Conservation (phyloP, 2,329 filamentous ascomycete genomes). For the Clarireedia paspali region DNA sequence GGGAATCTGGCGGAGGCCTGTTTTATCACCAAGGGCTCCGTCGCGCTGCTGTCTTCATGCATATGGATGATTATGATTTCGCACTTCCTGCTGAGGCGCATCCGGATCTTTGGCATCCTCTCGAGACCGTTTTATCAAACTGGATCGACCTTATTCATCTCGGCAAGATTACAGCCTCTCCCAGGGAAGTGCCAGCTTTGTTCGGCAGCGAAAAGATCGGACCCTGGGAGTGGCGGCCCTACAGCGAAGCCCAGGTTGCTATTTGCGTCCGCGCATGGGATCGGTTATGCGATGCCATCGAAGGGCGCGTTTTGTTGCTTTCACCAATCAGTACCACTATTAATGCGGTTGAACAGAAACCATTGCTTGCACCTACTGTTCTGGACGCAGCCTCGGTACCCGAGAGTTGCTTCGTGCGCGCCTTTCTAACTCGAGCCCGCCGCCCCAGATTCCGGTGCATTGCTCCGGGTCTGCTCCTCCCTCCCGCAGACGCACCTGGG, state of each 20-base stretch:
- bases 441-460: slow-evolving; percentile 9
- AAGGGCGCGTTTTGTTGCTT: background rate
- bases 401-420: slow-evolving; percentile 1
- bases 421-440: background rate
- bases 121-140: slow-evolving; percentile 16
- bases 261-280: slow-evolving; percentile 2
- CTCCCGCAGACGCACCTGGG: background rate
- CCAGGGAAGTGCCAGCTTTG: background rate
- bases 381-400: background rate
- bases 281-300: slow-evolving; percentile 8
- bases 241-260: slow-evolving; percentile 33
- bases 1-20: background rate
- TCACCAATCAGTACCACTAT: no score
- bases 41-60: background rate
- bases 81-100: background rate
- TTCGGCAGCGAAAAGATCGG: slow-evolving; percentile 12
- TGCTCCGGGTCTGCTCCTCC: slow-evolving; percentile 8
- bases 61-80: background rate
- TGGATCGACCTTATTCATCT: slow-evolving; percentile 16
- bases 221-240: slow-evolving; percentile 22
- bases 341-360: background rate
- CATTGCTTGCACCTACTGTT: background rate
- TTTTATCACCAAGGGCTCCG: background rate
- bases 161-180: slow-evolving; percentile 12
- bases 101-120: slow-evolving; percentile 14